Conservation (phyloP, 2,329 filamentous ascomycete genomes). For the Exophiala phaeomuriformis region DNA sequence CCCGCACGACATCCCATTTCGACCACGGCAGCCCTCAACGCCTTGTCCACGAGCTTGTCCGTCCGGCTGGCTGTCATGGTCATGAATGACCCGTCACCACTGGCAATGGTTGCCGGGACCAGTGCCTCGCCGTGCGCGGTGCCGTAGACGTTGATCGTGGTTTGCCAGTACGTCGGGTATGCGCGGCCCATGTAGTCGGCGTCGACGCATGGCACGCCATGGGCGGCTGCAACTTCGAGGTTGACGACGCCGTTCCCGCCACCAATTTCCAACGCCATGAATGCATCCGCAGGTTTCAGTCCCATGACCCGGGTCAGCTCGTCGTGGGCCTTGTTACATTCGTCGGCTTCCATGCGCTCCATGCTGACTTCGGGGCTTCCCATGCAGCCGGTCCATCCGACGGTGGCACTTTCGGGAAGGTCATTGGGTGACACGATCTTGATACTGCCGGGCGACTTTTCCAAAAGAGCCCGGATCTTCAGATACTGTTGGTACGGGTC, state of each 20-base stretch:
- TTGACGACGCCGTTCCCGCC: constrained; percentile 57
- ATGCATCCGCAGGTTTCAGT: constrained; percentile 44
- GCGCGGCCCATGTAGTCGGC: constrained; percentile 39
- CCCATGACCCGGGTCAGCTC: constrained; percentile 49
- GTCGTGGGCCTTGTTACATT: constrained; percentile 38
- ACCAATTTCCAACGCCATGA: constrained; percentile 60
- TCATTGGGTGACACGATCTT: constrained; percentile 47
- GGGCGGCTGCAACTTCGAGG: constrained; percentile 47
- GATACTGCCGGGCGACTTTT: constrained; percentile 35
- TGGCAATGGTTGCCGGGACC: constrained; percentile 30
- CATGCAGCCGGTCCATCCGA: constrained; percentile 37
- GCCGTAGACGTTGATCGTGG: constrained; percentile 19
- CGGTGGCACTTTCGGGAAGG: constrained; percentile 43
- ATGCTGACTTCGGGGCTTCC: constrained; percentile 55
- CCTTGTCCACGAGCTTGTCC: constrained; percentile 37
- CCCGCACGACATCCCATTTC: constrained; percentile 48
- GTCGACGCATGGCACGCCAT: constrained; percentile 36
- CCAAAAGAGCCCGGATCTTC: constrained; percentile 17
- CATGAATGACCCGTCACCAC: constrained; percentile 47
- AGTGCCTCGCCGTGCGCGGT: constrained; percentile 7
- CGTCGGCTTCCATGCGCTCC: constrained; percentile 53
- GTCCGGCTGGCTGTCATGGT: constrained; percentile 33
- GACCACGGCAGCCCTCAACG: constrained; percentile 46
- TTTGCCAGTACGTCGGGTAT: constrained; percentile 18
- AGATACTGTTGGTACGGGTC: constrained; percentile 31